These are phyloP conservation scores for Phytophthora kernoviae DNA, from an alignment of 352 stramenopile genomes.

Conservation along the genomic window DNA sequence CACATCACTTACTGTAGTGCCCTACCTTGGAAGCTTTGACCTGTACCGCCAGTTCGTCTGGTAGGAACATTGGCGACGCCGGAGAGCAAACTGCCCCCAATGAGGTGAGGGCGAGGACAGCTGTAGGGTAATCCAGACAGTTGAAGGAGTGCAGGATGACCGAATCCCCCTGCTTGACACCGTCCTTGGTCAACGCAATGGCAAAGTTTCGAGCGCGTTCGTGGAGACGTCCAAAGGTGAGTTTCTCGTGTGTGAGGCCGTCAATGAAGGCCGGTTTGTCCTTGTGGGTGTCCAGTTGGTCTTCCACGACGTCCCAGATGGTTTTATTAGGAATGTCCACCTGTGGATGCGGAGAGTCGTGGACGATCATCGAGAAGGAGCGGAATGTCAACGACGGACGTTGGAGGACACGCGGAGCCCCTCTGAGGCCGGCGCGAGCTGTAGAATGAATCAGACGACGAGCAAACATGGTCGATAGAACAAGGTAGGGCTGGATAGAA, in stretches of 20 bases:
- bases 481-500: neutral
- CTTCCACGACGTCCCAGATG: constrained; percentile 51
- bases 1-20: neutral
- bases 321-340: constrained; percentile 57
- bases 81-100: constrained; percentile 62
- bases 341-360: constrained; percentile 56
- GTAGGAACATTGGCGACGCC: constrained; percentile 61
- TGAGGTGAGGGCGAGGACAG: constrained; percentile 52
- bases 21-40: constrained; percentile 44
- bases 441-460: constrained; percentile 25
- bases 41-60: constrained; percentile 55
- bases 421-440: constrained; percentile 8
- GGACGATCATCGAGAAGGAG: constrained; percentile 54
- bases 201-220: constrained; percentile 43
- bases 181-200: constrained; percentile 44
- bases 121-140: constrained; percentile 66
- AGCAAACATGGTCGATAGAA: constrained; percentile 25
- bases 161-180: constrained; percentile 53
- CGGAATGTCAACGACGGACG: constrained; percentile 21
- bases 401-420: constrained; percentile 4
- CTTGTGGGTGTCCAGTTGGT: constrained; percentile 36
- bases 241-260: constrained; percentile 50
- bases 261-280: constrained; percentile 60
- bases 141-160: constrained; percentile 74
- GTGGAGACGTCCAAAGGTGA: constrained; percentile 57